Evolutionary conservation across 2,329 filamentous ascomycete species (phyloP).

Genomic region (Alternaria triticimaculans): DNA sequence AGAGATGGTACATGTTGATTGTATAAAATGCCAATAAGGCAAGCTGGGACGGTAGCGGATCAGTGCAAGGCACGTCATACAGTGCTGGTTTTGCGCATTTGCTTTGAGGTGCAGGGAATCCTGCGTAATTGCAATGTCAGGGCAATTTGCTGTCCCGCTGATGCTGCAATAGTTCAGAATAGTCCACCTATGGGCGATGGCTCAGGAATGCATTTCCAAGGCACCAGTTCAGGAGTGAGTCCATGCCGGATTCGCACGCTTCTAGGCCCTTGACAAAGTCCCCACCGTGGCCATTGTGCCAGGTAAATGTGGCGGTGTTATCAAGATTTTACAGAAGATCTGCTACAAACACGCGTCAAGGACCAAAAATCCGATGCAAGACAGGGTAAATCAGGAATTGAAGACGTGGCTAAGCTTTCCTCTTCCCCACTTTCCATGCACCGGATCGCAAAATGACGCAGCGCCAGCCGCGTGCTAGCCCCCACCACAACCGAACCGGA

Average conservation of each 20-base stretch:
- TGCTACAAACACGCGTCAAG: conserved; percentile 8
- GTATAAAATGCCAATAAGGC: neutral
- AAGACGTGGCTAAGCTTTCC: conserved; percentile 32
- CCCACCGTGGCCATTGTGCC: conserved; percentile 7
- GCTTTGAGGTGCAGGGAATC: neutral
- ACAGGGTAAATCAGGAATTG: conserved; percentile 29
- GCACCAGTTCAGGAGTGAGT: neutral
- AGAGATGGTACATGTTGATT: neutral
- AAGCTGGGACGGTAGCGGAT: neutral
- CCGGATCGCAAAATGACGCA: conserved; percentile 35
- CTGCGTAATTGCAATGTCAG: conserved; percentile 3
- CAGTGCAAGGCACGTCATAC: conserved; percentile 7
- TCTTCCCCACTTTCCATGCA: conserved; percentile 29
- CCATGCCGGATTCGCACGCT: conserved; percentile 10
- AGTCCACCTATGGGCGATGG: conserved; percentile 17
- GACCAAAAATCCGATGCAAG: conserved; percentile 9
- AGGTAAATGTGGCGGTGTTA: conserved; percentile 27
- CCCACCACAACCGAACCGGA: conserved; percentile 17
- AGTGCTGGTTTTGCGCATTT: neutral
- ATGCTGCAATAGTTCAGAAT: neutral
- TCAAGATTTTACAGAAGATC: conserved; percentile 1
- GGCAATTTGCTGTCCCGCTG: conserved; percentile 3
- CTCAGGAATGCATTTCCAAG: conserved; percentile 18
- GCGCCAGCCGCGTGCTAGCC: conserved; percentile 21
- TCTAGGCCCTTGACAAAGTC: conserved; percentile 23